Conservation (phyloP, 805 yeast genomes). For the Candida oleophila region DNA sequence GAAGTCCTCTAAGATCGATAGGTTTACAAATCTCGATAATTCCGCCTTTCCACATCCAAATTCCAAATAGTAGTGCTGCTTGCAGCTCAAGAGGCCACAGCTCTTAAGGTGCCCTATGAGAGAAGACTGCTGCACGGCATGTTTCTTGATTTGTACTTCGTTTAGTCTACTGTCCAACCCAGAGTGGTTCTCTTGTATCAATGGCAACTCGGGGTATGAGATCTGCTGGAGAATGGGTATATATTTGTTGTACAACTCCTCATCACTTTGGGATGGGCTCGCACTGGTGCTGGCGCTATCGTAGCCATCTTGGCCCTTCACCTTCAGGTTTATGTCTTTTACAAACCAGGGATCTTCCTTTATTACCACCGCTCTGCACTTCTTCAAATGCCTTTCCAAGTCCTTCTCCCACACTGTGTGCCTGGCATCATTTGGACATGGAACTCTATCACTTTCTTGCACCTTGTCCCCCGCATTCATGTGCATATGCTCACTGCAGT, state of each 20-base stretch:
- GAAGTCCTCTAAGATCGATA: conserved; percentile 28
- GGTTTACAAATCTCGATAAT: conserved; percentile 61
- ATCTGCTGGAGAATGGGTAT: conserved; percentile 15
- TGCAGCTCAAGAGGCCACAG: conserved; percentile 33
- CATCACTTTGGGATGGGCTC: too few species aligned
- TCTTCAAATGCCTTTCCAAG: conserved; percentile 53
- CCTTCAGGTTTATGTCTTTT: conserved; percentile 44
- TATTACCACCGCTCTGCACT: conserved; percentile 52
- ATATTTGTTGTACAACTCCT: conserved; percentile 13
- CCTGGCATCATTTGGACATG: conserved; percentile 74
- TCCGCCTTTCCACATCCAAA: conserved; percentile 95
- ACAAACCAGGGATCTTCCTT: conserved; percentile 50
- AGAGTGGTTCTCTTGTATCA: conserved; percentile 18
- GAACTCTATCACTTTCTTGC: conserved; percentile 45
- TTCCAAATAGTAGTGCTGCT: conserved; percentile 51
- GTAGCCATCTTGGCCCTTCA: too few species aligned
- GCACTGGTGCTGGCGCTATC: too few species aligned
- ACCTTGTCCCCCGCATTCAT: conserved; percentile 8
- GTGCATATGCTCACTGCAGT: conserved; percentile 62
- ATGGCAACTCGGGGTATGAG: conserved; percentile 17
- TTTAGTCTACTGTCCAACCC: conserved; percentile 42
- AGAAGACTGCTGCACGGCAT: conserved; percentile 80
- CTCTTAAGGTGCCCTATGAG: conserved; percentile 64
- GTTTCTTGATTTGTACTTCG: conserved; percentile 62
- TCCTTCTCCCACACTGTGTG: conserved; percentile 71